These are phyloP conservation scores for Arthrobotrys sinensis DNA, from an alignment of 2,329 filamentous ascomycete genomes.

Conservation along the genomic window DNA sequence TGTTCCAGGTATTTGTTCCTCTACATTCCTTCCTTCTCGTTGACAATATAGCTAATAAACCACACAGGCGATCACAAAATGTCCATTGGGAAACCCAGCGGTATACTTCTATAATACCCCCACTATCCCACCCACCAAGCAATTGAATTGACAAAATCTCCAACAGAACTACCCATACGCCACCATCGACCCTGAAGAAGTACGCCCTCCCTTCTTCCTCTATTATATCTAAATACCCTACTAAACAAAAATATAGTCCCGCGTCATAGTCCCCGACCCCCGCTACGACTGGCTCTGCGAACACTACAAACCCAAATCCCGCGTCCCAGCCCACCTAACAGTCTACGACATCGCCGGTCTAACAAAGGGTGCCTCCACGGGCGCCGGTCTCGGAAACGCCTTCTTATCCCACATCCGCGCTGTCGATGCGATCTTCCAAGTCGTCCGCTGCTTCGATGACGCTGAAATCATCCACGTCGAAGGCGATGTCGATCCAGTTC, in stretches of 20 bases:
- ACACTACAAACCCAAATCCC: constrained; percentile 95
- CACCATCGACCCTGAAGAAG: constrained; percentile 97
- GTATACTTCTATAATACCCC: constrained; percentile 72
- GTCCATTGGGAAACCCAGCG: constrained; percentile 95
- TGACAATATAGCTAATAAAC: constrained; percentile 7
- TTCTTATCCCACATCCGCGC: constrained; percentile 99
- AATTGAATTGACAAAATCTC: constrained; percentile 17
- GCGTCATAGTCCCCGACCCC: constrained; percentile 95
- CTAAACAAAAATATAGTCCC: constrained; percentile 70
- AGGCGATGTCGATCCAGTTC: constrained; percentile 94
- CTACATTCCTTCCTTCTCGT: neutral
- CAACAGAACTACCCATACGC: constrained; percentile 95
- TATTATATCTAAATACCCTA: neutral
- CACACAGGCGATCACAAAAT: constrained; percentile 88
- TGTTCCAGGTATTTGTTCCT: constrained; percentile 79
- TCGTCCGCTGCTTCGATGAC: constrained; percentile 97
- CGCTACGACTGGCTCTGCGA: constrained; percentile 95
- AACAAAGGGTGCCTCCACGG: constrained; percentile 94
- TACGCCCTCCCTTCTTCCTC: constrained; percentile 18
- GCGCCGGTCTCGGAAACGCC: constrained; percentile 95
- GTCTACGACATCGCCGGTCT: constrained; percentile 99
- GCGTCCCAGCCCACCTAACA: constrained; percentile 96
- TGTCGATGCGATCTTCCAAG: constrained; percentile 97
- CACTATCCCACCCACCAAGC: constrained; percentile 65
- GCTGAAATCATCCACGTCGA: constrained; percentile 99